phyloP scores from a whole-genome alignment of 345 rosid genomes.

The Angophora floribunda region DNA sequence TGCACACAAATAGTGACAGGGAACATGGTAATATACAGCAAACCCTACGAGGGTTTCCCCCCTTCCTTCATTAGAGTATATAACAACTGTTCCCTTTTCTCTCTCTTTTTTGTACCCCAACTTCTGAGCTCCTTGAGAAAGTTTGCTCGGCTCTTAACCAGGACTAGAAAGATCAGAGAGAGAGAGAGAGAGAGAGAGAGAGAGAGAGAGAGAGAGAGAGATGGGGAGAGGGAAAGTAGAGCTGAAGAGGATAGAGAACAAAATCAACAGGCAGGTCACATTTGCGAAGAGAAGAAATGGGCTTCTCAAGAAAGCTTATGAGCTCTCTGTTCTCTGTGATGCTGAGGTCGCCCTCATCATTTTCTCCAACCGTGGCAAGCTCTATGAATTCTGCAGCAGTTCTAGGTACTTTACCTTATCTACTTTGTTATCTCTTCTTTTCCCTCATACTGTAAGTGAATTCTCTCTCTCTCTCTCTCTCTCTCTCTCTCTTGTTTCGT shows the following conservation, averaged over 20 bases:
- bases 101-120: not conserved
- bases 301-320: not conserved
- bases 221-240: not conserved
- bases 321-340: not conserved
- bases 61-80: not conserved
- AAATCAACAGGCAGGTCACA: not conserved
- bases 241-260: not conserved
- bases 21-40: not conserved
- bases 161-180: not conserved
- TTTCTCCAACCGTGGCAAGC: not conserved
- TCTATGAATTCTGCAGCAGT: not conserved
- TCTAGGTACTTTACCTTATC: not conserved
- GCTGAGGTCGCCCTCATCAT: not conserved
- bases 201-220: not conserved
- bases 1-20: not conserved
- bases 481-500: not conserved
- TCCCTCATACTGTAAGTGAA: not conserved
- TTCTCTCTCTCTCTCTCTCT: not conserved
- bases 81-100: not conserved
- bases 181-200: not conserved
- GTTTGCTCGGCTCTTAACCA: not conserved
- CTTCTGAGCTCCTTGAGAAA: not conserved
- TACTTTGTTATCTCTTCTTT: not conserved
- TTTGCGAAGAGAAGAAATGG: not conserved
- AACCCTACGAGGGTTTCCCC: not conserved